Base-by-base conservation (phyloP, 176 grass and related monocot genomes). In the Microstegium vimineum region DNA sequence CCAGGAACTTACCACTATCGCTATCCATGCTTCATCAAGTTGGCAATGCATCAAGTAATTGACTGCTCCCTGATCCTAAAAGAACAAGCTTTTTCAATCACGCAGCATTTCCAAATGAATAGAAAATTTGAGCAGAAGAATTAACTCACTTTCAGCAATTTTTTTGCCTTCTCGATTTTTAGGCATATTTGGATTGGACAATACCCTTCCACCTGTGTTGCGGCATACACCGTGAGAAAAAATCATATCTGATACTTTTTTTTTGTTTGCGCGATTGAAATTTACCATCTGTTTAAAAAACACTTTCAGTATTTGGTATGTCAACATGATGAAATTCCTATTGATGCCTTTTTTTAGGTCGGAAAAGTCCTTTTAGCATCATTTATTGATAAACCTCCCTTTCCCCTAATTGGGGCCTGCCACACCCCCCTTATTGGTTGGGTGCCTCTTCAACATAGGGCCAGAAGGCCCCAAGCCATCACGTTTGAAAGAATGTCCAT, bases 61-160 rank as follows among this genome's bases (percentile, higher is more conserved):
- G 93, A 95, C 85, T 99, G 93, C 83, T 95, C n/a, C 97, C 57
- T 99, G 97, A 57, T 95, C 93, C 93, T 99, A 79, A 80, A 83
- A 75, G 40, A 52, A 28, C 51, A 75, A 66, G 59, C 10, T 31
- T 78, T 71, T 86, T 25, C 32, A 4, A 30, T 47, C 66, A 73
- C 33, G 46, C 5, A 34, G 6, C 65, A 66, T 65, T 46, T 64
- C n/a, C 2, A 56, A 12, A 26, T 77, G 49, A 41, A 23, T 49
- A 51, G 9, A 41, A 25, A 8, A 73, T 62, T 30, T 62, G 47
- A 73, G 38, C 40, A 84, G 36, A 86, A 38, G 40, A 61, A 67
- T 37, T 42, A 79, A 83, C 88, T 90, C 74, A 90, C 96, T 83
- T 95, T 93, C 40, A 99, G 87, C 54, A 99, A 74, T 88, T 96